These are phyloP conservation scores for Ettlia oleoabundans DNA, from an alignment of 139 green algal species.

Conservation along the genomic window DNA sequence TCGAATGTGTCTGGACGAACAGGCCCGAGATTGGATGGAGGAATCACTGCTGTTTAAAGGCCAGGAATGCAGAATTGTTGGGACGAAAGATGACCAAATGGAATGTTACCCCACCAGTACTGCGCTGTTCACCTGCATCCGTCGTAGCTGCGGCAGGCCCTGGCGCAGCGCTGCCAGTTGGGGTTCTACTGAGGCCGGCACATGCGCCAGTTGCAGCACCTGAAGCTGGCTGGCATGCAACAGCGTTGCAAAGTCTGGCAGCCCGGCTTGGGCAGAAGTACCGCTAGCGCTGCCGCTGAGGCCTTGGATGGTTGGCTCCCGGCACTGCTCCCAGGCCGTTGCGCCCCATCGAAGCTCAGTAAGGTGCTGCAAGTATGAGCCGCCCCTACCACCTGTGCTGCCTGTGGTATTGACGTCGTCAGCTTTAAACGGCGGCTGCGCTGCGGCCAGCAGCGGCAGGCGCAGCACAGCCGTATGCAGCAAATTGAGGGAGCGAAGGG, in stretches of 20 bases:
- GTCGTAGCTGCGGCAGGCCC: not conserved
- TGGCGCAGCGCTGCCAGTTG: not conserved
- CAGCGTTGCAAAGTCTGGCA: not conserved
- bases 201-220: conserved; percentile 16
- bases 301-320: not conserved
- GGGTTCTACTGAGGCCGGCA: not conserved
- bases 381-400: not conserved
- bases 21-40: too few relatives aligned
- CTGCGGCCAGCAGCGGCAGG: too few relatives aligned
- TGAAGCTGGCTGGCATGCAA: not conserved
- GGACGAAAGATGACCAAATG: too few relatives aligned
- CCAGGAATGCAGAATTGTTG: too few relatives aligned
- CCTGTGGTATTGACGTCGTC: not conserved
- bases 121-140: conserved; percentile 22
- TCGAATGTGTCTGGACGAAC: too few relatives aligned
- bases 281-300: not conserved
- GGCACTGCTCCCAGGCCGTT: not conserved
- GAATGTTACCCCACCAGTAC: conserved; percentile 13
- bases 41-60: too few relatives aligned
- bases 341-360: conserved; percentile 14
- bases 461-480: conserved; percentile 17
- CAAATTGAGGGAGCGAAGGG: conserved; percentile 15
- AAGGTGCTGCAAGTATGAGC: not conserved
- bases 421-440: too few relatives aligned
- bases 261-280: not conserved